Conservation (phyloP, 768 basidiomycete genomes). For the Fomitopsis pulvina region DNA sequence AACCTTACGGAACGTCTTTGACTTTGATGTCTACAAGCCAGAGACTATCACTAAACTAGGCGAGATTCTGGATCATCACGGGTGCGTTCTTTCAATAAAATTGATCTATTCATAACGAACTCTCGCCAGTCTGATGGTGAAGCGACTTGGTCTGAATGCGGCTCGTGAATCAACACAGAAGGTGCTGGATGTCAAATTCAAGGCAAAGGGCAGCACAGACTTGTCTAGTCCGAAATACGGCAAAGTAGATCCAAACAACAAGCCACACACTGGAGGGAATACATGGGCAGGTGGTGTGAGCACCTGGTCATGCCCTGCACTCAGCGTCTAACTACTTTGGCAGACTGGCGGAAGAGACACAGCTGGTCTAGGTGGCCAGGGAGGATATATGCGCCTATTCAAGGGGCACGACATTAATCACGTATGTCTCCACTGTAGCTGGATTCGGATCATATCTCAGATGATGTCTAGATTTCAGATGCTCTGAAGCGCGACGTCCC, state of each 20-base stretch:
- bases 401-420: slow-evolving; percentile 62
- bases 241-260: slow-evolving; percentile 48
- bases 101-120: not conserved
- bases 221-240: slow-evolving; percentile 55
- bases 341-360: slow-evolving; percentile 63
- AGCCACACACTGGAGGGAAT: slow-evolving; percentile 52
- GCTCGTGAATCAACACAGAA: slow-evolving; percentile 45
- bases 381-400: slow-evolving; percentile 59
- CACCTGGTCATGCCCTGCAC: not conserved
- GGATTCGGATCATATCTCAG: not conserved
- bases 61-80: slow-evolving; percentile 52
- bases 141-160: slow-evolving; percentile 49
- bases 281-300: slow-evolving; percentile 60
- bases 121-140: slow-evolving; percentile 38
- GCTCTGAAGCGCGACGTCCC: slow-evolving; percentile 51
- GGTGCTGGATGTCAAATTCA: slow-evolving; percentile 49
- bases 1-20: slow-evolving; percentile 59
- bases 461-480: slow-evolving; percentile 49
- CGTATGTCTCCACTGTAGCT: slow-evolving; percentile 21
- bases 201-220: slow-evolving; percentile 42
- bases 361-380: slow-evolving; percentile 60
- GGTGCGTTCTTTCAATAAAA: slow-evolving; percentile 30
- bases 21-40: slow-evolving; percentile 62
- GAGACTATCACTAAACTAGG: slow-evolving; percentile 58
- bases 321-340: not conserved